phyloP scores from a whole-genome alignment of 192 early-diverging fungal genomes.

The Dissophora ornata region DNA sequence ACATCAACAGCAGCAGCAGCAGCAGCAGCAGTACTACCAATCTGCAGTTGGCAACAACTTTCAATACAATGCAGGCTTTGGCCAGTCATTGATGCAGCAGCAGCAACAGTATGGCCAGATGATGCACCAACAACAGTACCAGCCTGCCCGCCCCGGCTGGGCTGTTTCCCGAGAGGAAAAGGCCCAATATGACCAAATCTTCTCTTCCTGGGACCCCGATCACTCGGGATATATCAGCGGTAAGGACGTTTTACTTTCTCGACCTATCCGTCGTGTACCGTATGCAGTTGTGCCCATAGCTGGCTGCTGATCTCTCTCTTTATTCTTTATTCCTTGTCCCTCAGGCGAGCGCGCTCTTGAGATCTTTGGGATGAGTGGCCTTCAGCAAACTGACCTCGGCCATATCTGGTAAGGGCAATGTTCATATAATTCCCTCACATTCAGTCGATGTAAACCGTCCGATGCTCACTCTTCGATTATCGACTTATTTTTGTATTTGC shows the following conservation, averaged over 20 bases:
- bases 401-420: conserved; percentile 74
- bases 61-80: conserved; percentile 50
- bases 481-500: conserved; percentile 8
- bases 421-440: neutral
- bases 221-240: conserved; percentile 76
- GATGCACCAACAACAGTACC: conserved; percentile 53
- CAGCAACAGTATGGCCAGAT: conserved; percentile 45
- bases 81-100: conserved; percentile 31
- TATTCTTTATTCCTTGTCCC: neutral
- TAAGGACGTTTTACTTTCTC: too few relatives aligned
- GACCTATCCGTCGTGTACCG: neutral
- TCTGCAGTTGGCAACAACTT: conserved; percentile 41
- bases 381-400: conserved; percentile 74
- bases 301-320: conserved; percentile 7
- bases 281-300: neutral
- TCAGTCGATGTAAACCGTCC: neutral
- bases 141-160: conserved; percentile 60
- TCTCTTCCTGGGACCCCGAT: conserved; percentile 78
- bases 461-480: neutral
- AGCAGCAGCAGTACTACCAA: conserved; percentile 44
- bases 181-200: conserved; percentile 71
- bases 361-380: conserved; percentile 79
- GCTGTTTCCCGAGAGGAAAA: conserved; percentile 68
- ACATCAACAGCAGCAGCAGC: conserved; percentile 34
- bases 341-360: conserved; percentile 71